These are phyloP conservation scores for Phialophora tarda DNA, from an alignment of 2,329 filamentous ascomycete species.

Conservation along the genomic window DNA sequence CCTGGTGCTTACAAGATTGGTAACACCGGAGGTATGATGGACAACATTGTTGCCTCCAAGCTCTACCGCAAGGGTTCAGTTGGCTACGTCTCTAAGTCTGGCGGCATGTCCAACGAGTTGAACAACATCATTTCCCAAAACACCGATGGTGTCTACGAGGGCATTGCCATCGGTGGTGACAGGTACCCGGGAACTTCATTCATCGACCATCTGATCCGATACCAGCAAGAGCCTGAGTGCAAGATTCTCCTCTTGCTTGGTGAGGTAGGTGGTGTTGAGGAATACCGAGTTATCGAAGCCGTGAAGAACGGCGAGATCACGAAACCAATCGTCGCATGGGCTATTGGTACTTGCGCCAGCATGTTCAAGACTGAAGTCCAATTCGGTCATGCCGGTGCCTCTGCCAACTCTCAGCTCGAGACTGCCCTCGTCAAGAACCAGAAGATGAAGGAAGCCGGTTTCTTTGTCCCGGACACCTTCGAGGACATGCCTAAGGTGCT, in stretches of 20 bases:
- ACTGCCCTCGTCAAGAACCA: constrained; percentile 97
- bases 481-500: constrained; percentile 87
- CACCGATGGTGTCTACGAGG: constrained; percentile 98
- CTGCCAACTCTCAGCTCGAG: constrained; percentile 99
- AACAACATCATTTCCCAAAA: constrained; percentile 99
- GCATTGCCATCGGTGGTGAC: constrained; percentile 99
- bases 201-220: constrained; percentile 96
- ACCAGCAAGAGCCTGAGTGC: constrained; percentile 95
- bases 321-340: constrained; percentile 99
- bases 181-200: constrained; percentile 98
- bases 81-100: constrained; percentile 99
- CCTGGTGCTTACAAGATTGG: constrained; percentile 99
- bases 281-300: constrained; percentile 99
- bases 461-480: constrained; percentile 93
- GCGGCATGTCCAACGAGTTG: constrained; percentile 99
- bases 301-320: constrained; percentile 93
- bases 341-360: constrained; percentile 97
- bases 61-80: constrained; percentile 99
- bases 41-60: constrained; percentile 99
- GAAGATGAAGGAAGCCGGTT: constrained; percentile 91
- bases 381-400: constrained; percentile 97
- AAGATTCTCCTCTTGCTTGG: constrained; percentile 96
- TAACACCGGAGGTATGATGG: constrained; percentile 99
- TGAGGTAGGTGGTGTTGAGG: constrained; percentile 98
- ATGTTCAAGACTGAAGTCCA: constrained; percentile 99